Conservation (phyloP, 768 basidiomycete species). For the Trametes cubensis region DNA sequence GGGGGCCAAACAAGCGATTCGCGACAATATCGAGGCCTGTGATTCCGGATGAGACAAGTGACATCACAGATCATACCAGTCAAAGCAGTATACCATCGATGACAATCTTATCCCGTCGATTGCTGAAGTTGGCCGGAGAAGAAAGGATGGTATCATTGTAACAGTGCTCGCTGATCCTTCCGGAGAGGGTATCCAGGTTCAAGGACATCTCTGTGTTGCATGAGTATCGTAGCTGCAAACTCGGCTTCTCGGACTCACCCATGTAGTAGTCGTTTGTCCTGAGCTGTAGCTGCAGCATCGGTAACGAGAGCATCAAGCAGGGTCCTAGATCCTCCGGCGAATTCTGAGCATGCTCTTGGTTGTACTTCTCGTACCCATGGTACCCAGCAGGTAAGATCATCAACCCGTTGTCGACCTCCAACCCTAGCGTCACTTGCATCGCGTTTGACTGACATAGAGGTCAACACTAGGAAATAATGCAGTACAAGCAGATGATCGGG, state of each 20-base stretch:
- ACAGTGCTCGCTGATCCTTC: slow-evolving; percentile 52
- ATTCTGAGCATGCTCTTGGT: slow-evolving; percentile 26
- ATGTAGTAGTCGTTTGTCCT: slow-evolving; percentile 86
- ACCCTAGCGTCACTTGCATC: slow-evolving; percentile 70
- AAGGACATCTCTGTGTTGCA: slow-evolving; percentile 69
- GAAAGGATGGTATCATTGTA: slow-evolving; percentile 43
- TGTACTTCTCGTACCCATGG: slow-evolving; percentile 56
- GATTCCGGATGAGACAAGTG: neutral
- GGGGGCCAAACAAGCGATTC: slow-evolving; percentile 87
- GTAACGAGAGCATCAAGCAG: slow-evolving; percentile 57
- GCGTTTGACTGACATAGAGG: slow-evolving; percentile 63
- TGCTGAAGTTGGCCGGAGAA: slow-evolving; percentile 25
- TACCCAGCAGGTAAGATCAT: slow-evolving; percentile 69
- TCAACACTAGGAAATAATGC: neutral
- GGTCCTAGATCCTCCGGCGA: slow-evolving; percentile 50
- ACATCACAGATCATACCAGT: too few species aligned
- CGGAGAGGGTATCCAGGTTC: slow-evolving; percentile 64
- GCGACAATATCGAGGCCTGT: slow-evolving; percentile 78
- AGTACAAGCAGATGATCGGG: neutral
- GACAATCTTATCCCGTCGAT: slow-evolving; percentile 41
- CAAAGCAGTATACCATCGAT: slow-evolving; percentile 47
- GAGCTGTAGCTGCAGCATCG: slow-evolving; percentile 75
- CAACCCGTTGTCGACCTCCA: slow-evolving; percentile 54
- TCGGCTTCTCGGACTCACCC: slow-evolving; percentile 51
- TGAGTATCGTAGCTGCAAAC: slow-evolving; percentile 3